Base-by-base conservation (phyloP, 495 filamentous ascomycete genomes). In the Cenococcum geophilum region DNA sequence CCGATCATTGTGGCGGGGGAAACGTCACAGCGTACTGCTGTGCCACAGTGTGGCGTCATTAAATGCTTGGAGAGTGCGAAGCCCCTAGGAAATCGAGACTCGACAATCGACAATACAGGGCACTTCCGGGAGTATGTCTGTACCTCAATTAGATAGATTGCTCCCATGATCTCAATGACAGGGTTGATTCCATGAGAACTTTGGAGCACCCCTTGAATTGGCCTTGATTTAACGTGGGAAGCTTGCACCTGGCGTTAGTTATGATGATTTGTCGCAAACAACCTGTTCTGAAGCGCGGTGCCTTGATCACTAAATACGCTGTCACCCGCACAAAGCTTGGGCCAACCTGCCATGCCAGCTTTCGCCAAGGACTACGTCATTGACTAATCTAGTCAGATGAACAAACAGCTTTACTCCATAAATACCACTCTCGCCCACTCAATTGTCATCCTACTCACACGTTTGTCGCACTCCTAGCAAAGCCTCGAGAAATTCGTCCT, bases 361-460 rank as follows among this genome's bases (percentile, higher is more conserved):
- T 45, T 14, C 18, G 18, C 40, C 40, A 45, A 45, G 12, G 40
- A 18, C 40, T 45, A 45, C 40, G 40, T 45, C 40, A 45, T 45
- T 14, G 3, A 8, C 40, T 14, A 10, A 45, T 45, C 40, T 4
- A 45, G 40, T 18, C 18, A 14, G 18, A 45, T 45, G 3, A 14
- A 18, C 40, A 45, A 45, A 45, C 40, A 16, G 40, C 40, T 45
- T 45, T 45, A 10, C 18, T 45, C 40, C 40, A 45, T 45, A 45
- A 45, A 45, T 45, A 45, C 40, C 40, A 45, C 40, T 45, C 40
- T 45, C 40, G n/a, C 40, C 40, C 40, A 45, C 40, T 45, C 14
- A 45, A 45, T 45, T 10, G 40, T 18, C 40, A 16, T 14, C 40
- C 3, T 10, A 18, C 40, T 45, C 18, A 10, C 40, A 45, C 27